Base-by-base conservation (phyloP, 306 rosid species). In the Sphenostylis stenocarpa region DNA sequence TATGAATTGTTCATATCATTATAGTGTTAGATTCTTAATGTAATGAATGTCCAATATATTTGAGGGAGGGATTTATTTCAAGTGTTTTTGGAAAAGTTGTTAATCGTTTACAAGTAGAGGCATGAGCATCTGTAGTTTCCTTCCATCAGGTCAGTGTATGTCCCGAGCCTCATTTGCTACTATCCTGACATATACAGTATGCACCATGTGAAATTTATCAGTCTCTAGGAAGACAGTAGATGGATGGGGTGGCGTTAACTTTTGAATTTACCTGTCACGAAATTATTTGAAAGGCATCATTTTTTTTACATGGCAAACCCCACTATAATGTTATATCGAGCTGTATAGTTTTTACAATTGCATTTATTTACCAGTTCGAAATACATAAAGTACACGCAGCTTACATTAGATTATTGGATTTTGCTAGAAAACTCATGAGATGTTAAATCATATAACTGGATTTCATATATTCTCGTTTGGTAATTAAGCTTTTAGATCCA, bases 201-300 rank as follows among this genome's bases (percentile, higher is more conserved):
- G 6, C 4, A 63, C 48, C 47, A 11, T 0, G 48, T 11, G 10
- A 36, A 64, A 64, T 36, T 3, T 19, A 64, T 38, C 48, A 62
- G 48, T 38, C 29, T 63, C 72, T 67, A 14, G 55, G 55, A 24
- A 41, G 13, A 7, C 72, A 67, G 9, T 66, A 15, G 52, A 39
- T 65, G 71, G 52, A 39, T 65, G 34, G 23, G 52, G 71, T 21
- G 33, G 11, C 20, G 39, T 65, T 65, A 20, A 65, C 71, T 65
- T 65, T 20, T 21, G n/a, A 39, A 41, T 62, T 62, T 62, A 68
- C 14, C 28, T 51, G 49, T 52, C 76, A 48, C 74, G 39, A 51
- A 15, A 38, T 72, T 14, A 16, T 38, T 52, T 55, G n/a, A 36
- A 24, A 38, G n/a, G 45, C 53, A 38, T 56, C 3, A 41, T 56